phyloP scores from a whole-genome alignment of 2,329 filamentous ascomycete species.

The Penicillium rolfsii region DNA sequence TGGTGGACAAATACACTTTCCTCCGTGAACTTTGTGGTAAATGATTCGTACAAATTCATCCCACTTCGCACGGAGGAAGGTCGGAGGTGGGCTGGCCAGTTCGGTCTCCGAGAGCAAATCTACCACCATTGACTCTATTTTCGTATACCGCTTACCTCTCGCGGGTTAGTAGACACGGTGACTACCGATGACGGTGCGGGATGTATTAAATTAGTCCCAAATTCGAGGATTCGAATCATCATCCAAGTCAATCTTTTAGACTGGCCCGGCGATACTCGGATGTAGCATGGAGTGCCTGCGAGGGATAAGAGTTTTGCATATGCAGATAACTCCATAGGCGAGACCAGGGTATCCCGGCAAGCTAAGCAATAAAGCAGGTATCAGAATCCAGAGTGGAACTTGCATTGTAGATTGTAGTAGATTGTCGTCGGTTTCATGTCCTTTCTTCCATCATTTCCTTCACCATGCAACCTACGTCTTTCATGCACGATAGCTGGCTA shows the following conservation, averaged over 20 bases:
- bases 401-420: not conserved
- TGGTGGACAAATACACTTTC: no score
- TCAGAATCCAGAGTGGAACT: not conserved
- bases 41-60: not conserved
- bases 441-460: not conserved
- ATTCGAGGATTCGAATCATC: not conserved
- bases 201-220: not conserved
- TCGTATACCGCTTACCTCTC: not conserved
- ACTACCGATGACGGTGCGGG: not conserved
- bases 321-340: conserved; percentile 11
- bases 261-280: conserved; percentile 1
- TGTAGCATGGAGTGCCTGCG: not conserved
- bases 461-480: not conserved
- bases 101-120: not conserved
- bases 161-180: not conserved
- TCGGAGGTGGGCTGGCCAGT: not conserved
- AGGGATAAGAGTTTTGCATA: conserved; percentile 1
- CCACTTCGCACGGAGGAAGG: not conserved
- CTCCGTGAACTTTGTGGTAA: not conserved
- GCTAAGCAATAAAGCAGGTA: not conserved
- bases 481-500: not conserved
- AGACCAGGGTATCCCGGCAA: not conserved
- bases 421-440: not conserved
- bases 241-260: not conserved
- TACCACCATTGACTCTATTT: not conserved